phyloP scores from a whole-genome alignment of 768 basidiomycete species.

The Plicaturopsis crispa region DNA sequence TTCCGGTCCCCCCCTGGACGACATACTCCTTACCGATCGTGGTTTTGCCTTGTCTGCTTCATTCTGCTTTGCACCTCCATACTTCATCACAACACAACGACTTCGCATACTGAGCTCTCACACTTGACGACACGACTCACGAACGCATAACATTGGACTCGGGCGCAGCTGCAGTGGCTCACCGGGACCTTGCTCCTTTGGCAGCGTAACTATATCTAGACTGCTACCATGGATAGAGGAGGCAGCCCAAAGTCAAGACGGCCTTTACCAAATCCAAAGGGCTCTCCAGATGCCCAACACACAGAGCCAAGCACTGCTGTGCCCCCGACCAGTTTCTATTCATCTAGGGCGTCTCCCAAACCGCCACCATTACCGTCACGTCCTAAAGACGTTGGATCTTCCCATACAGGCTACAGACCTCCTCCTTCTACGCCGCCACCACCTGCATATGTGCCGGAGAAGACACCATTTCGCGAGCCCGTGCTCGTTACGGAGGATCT shows the following conservation, averaged over 20 bases:
- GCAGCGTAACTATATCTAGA: too few relatives aligned
- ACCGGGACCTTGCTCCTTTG: too few relatives aligned
- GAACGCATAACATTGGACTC: too few relatives aligned
- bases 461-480: slow-evolving; percentile 23
- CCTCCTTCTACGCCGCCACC: slow-evolving; percentile 21
- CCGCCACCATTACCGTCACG: slow-evolving; percentile 29
- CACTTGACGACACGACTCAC: too few relatives aligned
- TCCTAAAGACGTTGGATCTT: slow-evolving; percentile 24
- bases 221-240: not conserved
- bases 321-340: slow-evolving; percentile 19
- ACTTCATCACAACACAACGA: too few relatives aligned
- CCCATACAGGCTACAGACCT: slow-evolving; percentile 24
- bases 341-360: slow-evolving; percentile 13
- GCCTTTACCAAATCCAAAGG: not conserved
- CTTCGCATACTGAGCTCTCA: too few relatives aligned
- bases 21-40: too few relatives aligned
- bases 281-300: not conserved
- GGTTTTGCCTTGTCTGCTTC: too few relatives aligned
- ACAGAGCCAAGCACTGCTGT: slow-evolving; percentile 9
- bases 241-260: not conserved
- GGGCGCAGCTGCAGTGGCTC: too few relatives aligned
- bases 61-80: too few relatives aligned
- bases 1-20: too few relatives aligned
- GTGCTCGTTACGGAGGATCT: slow-evolving; percentile 23
- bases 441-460: slow-evolving; percentile 14